A percentile compares a stretch with the other conserved stretches of the same genome.
Conservation (phyloP, 352 stramenopile genomes). For the Phytophthora europaea region DNA sequence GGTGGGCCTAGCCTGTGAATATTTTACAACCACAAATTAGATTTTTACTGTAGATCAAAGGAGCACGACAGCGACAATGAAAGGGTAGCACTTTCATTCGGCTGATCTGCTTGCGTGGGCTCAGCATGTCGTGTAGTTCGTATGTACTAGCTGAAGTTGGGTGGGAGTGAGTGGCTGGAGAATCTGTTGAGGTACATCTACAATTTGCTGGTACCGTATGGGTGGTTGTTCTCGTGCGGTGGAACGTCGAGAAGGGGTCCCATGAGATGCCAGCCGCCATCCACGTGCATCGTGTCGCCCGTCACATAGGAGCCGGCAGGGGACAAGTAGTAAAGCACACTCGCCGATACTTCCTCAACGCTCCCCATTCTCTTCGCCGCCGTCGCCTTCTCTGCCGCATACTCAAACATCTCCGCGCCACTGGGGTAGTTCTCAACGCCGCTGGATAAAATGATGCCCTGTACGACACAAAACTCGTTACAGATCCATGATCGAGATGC, state of each 20-base stretch:
- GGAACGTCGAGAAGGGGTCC: slow-evolving; percentile 82
- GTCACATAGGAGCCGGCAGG: slow-evolving; percentile 93
- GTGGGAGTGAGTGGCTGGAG: too few relatives aligned
- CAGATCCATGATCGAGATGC: neutral
- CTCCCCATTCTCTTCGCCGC: slow-evolving; percentile 88
- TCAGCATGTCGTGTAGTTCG: too few relatives aligned
- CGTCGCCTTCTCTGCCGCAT: slow-evolving; percentile 77
- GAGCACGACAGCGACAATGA: too few relatives aligned
- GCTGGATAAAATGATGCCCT: slow-evolving; percentile 75
- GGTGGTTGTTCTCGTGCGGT: slow-evolving; percentile 76
- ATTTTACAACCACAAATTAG: too few relatives aligned
- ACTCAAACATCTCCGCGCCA: slow-evolving; percentile 84
- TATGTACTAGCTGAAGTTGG: too few relatives aligned
- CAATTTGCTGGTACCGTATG: slow-evolving; percentile 85
- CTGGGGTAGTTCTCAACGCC: slow-evolving; percentile 89
- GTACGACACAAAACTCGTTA: neutral
- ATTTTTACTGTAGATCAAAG: too few relatives aligned
- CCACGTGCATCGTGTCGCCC: slow-evolving; percentile 89
- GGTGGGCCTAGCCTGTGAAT: too few relatives aligned
- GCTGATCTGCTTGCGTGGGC: too few relatives aligned
- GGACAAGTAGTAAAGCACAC: slow-evolving; percentile 91
- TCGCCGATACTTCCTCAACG: slow-evolving; percentile 92
- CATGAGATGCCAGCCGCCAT: slow-evolving; percentile 85
- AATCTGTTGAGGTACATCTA: slow-evolving; percentile 24
- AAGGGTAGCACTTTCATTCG: too few relatives aligned